Conservation (phyloP, 352 stramenopile genomes). For the Globisporangium rhizosaccharum region DNA sequence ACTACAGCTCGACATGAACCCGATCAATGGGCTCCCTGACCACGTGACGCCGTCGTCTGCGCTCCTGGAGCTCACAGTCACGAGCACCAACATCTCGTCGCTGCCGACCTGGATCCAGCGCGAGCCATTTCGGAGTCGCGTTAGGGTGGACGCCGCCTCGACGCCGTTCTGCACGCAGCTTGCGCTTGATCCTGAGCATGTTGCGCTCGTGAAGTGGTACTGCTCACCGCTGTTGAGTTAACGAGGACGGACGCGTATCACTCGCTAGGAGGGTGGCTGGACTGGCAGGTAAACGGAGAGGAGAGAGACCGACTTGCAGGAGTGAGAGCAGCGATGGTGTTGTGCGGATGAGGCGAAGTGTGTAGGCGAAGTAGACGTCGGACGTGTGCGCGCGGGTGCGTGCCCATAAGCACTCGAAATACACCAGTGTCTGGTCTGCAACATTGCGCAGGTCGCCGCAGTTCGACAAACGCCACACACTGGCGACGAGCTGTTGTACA, state of each 20-base stretch:
- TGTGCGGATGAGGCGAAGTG: no score
- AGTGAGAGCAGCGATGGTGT: no score
- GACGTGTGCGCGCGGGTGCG: no score
- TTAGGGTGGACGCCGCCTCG: not conserved
- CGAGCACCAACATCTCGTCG: constrained; percentile 6
- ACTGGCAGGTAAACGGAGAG: no score
- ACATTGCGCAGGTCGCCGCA: no score
- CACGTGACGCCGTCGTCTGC: not conserved
- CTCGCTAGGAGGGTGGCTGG: no score
- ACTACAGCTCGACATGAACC: constrained; percentile 8
- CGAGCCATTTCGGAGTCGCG: not conserved
- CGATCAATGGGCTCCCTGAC: constrained; percentile 1
- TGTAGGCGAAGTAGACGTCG: no score
- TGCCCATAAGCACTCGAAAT: no score
- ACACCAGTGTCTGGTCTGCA: no score
- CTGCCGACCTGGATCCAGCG: constrained; percentile 6
- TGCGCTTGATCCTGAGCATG: not conserved
- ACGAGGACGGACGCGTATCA: no score
- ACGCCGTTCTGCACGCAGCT: constrained; percentile 2
- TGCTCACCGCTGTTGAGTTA: not conserved
- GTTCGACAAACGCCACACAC: no score
- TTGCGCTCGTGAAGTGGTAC: not conserved
- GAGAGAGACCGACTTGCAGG: no score
- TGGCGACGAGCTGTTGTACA: not conserved
- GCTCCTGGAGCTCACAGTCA: constrained; percentile 8